These are phyloP conservation scores for Zopfia rhizophila DNA, from an alignment of 2,329 filamentous ascomycete genomes.

Conservation along the genomic window DNA sequence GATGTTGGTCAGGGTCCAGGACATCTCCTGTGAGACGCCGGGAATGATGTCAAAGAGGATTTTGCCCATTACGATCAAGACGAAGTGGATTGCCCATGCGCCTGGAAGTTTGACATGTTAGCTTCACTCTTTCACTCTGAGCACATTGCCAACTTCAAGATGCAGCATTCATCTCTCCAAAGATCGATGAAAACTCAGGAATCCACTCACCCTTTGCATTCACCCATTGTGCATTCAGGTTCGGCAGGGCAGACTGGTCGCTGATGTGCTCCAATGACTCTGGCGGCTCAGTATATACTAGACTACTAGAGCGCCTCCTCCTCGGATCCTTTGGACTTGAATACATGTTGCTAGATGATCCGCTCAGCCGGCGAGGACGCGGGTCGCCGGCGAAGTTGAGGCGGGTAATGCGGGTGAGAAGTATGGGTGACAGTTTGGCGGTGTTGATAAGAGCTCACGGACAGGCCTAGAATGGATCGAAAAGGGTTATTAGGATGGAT, in stretches of 20 bases:
- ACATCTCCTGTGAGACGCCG: conserved; percentile 95
- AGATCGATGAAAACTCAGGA: neutral
- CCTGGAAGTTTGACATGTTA: conserved; percentile 64
- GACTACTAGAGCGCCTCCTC: conserved; percentile 94
- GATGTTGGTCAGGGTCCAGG: conserved; percentile 98
- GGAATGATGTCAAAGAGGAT: conserved; percentile 98
- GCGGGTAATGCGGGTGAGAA: conserved; percentile 80
- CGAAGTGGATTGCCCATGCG: conserved; percentile 97
- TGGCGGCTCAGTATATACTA: conserved; percentile 96
- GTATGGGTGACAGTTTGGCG: conserved; percentile 96
- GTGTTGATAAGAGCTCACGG: conserved; percentile 65
- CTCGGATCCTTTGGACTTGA: conserved; percentile 69
- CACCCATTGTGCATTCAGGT: conserved; percentile 98
- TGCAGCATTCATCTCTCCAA: too few species aligned
- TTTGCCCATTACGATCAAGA: conserved; percentile 90
- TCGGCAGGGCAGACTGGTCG: conserved; percentile 93
- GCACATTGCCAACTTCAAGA: conserved; percentile 9
- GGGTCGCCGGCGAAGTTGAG: conserved; percentile 88
- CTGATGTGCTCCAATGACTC: conserved; percentile 98
- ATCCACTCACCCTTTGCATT: conserved; percentile 89
- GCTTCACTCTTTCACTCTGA: neutral
- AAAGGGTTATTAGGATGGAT: neutral
- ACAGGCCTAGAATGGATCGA: conserved; percentile 4
- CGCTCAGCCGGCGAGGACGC: conserved; percentile 57
- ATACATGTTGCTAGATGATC: conserved; percentile 45